Percentiles rank a stretch among this genome's conserved stretches.
phyloP scores from a whole-genome alignment of 129 eudicot species.

The Flaveria robusta region DNA sequence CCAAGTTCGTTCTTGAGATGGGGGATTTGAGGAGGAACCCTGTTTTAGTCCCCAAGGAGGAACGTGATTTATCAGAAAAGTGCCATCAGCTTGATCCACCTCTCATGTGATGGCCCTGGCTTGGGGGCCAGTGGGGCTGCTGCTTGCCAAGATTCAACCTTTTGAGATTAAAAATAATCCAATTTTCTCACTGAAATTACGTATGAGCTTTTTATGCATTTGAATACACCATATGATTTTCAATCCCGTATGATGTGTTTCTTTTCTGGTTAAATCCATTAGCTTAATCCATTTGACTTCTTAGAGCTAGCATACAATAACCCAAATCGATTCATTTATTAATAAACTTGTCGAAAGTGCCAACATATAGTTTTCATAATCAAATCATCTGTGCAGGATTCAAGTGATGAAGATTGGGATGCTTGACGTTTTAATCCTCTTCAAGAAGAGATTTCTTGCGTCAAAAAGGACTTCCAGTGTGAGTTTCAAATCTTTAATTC shows the following conservation, averaged over 20 bases:
- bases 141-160: background rate
- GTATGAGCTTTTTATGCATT: background rate
- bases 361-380: conserved; percentile 9
- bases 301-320: background rate
- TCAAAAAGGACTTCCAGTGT: background rate
- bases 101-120: background rate
- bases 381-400: conserved; percentile 24
- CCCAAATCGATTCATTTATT: background rate
- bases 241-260: too few relatives aligned
- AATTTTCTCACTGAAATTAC: too few relatives aligned
- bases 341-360: background rate
- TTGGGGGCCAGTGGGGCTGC: background rate
- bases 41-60: background rate
- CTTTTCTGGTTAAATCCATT: background rate
- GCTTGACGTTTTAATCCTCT: conserved; percentile 22
- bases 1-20: background rate
- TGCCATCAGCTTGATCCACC: background rate
- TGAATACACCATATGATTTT: background rate
- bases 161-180: background rate
- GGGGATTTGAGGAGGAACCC: background rate
- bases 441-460: conserved; percentile 6
- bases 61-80: background rate
- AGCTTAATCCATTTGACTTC: background rate
- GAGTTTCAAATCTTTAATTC: background rate
- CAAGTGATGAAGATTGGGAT: conserved; percentile 44